Evolutionary conservation across 2,329 filamentous ascomycete species (phyloP), one percentile per base, ranked within the genome.

Genomic region (Alternaria burnsii): DNA sequence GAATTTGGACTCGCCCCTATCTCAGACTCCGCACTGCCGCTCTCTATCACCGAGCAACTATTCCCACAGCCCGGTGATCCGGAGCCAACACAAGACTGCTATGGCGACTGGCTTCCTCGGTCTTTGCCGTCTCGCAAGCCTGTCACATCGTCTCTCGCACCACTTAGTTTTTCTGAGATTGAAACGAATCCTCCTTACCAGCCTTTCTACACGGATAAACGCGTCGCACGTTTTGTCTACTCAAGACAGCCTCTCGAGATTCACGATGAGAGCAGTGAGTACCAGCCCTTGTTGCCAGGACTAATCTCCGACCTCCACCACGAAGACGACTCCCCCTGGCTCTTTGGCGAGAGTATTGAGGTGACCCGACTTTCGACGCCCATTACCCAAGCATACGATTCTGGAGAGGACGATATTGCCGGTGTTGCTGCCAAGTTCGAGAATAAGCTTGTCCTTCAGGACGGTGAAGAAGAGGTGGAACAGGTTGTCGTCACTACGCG

Each of bases 111-210:
- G 76, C 55, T 78, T 11, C 74, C 74, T 40, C 73, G 76, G 24
- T 62, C 66, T 28, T 50, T 78, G 3, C 74, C 75, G 16, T 56
- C 59, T 44, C 74, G 69, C 12, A 76, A 73, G 32, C 44, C 59
- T 24, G 48, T 52, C 7, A 59, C 42, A 2, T 53, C 66, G 3
- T 61, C 72, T 2, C 78, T 91, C 80, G 76, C 91, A 16, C 76
- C 76, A 16, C 62, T 78, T 22, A 78, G 76, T 81, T 75, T 94
- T 87, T 93, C 92, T 6, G 94, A 97, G 81, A 96, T 97, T 66
- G 95, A 99, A 75, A 97, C 94, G 1, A 97, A 94, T 73, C 91
- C 94, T 5, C 93, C 94, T 2, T 98, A 97, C 71, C 94, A 97
- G 72, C 94, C 95, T 1, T 97, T 98, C 81, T 94, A 98, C 76